Conservation (phyloP, 176 grass and related monocot species). For the Ensete ventricosum region DNA sequence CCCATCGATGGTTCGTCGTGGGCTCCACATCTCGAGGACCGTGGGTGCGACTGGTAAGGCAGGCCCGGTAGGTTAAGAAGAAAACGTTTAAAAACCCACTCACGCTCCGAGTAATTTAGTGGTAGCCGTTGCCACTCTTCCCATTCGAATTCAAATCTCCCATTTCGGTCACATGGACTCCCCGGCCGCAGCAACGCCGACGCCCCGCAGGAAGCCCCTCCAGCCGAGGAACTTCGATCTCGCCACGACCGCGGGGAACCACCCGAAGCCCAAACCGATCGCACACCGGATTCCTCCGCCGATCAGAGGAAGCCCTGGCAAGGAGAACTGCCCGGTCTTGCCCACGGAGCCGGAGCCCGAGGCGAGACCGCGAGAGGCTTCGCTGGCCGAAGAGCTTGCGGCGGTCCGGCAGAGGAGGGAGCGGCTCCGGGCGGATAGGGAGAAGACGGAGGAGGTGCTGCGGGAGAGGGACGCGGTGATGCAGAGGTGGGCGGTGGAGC, state of each 20-base stretch:
- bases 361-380: neutral
- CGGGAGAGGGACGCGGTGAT: slow-evolving; percentile 3
- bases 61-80: too few species aligned
- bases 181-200: neutral
- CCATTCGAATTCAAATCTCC: slow-evolving; percentile 19
- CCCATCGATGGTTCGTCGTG: too few species aligned
- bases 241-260: neutral
- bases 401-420: slow-evolving; percentile 5
- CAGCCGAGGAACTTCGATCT: neutral
- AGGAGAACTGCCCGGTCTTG: neutral
- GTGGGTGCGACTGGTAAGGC: too few species aligned
- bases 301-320: neutral
- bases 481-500: slow-evolving; percentile 9
- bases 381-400: slow-evolving; percentile 9
- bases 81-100: too few species aligned
- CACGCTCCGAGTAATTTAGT: neutral
- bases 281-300: neutral
- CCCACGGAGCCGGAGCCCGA: neutral
- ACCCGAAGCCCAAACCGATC: neutral
- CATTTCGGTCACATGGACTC: neutral
- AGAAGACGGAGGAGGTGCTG: slow-evolving; percentile 4
- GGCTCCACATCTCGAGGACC: too few species aligned
- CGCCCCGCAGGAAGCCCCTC: neutral
- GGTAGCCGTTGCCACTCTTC: slow-evolving; percentile 13
- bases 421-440: slow-evolving; percentile 1